Conservation (phyloP, 2,329 filamentous ascomycete species). For the Podosphaera fusca region DNA sequence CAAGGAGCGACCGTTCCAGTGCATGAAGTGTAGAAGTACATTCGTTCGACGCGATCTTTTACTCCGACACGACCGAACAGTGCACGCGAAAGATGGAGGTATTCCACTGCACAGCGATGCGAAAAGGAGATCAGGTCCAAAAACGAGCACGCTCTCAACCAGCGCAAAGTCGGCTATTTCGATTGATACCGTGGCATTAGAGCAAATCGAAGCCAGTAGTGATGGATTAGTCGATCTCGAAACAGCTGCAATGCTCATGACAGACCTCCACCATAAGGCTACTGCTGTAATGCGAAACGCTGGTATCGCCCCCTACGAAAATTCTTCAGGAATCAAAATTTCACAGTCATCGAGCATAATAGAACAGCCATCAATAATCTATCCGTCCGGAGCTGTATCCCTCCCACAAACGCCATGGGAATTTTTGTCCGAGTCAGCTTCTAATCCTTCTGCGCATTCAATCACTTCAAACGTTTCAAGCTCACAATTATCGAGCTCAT, state of each 20-base stretch:
- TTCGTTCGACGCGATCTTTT: slow-evolving; percentile 94
- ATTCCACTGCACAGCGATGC: slow-evolving; percentile 83
- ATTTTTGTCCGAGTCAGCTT: slow-evolving; percentile 49
- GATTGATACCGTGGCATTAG: slow-evolving; percentile 65
- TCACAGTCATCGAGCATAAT: slow-evolving; percentile 47
- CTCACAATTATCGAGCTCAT: slow-evolving; percentile 44
- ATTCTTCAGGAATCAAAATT: slow-evolving; percentile 41
- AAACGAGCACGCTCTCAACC: slow-evolving; percentile 36
- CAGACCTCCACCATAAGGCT: slow-evolving; percentile 91
- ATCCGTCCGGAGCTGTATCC: slow-evolving; percentile 56
- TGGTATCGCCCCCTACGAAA: slow-evolving; percentile 27
- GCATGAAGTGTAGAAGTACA: slow-evolving; percentile 91
- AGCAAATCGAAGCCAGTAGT: slow-evolving; percentile 78
- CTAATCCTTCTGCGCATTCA: slow-evolving; percentile 54
- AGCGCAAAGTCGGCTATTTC: slow-evolving; percentile 58
- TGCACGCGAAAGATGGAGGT: slow-evolving; percentile 94
- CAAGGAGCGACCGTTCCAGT: slow-evolving; percentile 97
- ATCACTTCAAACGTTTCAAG: slow-evolving; percentile 43
- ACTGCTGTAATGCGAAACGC: slow-evolving; percentile 46
- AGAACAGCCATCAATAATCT: slow-evolving; percentile 57
- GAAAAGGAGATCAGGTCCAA: slow-evolving; percentile 57
- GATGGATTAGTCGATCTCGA: slow-evolving; percentile 90
- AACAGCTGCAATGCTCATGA: slow-evolving; percentile 94
- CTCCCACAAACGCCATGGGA: slow-evolving; percentile 84
- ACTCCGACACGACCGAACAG: slow-evolving; percentile 88